phyloP scores from a whole-genome alignment of 2,329 filamentous ascomycete species.

The Aurifilum marmelostoma region DNA sequence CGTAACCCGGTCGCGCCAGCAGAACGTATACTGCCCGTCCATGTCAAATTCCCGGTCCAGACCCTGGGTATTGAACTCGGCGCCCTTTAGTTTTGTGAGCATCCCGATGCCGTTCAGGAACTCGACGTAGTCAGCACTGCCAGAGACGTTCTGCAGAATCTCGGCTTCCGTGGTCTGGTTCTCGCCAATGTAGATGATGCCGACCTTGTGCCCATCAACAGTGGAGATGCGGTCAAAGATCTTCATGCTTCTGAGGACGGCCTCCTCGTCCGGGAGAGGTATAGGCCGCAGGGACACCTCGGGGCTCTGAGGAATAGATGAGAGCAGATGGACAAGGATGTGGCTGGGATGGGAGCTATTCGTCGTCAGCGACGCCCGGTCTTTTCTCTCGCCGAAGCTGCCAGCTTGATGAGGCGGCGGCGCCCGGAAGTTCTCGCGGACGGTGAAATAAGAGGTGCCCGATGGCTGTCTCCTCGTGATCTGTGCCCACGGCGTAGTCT shows the following conservation, averaged over 20 bases:
- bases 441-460: conserved; percentile 62
- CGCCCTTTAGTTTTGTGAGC: conserved; percentile 77
- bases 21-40: conserved; percentile 87
- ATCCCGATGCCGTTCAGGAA: conserved; percentile 84
- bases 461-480: conserved; percentile 73
- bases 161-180: conserved; percentile 81
- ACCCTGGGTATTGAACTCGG: conserved; percentile 91
- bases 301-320: conserved; percentile 61
- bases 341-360: conserved; percentile 73
- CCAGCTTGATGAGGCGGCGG: conserved; percentile 60
- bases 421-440: conserved; percentile 62
- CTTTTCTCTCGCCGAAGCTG: conserved; percentile 51
- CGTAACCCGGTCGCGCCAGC: conserved; percentile 92
- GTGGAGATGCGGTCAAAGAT: conserved; percentile 86
- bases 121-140: conserved; percentile 84
- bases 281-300: conserved; percentile 69
- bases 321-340: conserved; percentile 69
- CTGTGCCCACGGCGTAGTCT: conserved; percentile 67
- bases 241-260: conserved; percentile 72
- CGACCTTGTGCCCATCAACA: conserved; percentile 93
- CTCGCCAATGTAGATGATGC: conserved; percentile 90
- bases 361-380: conserved; percentile 54
- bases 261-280: conserved; percentile 71
- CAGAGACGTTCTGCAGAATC: conserved; percentile 84
- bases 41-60: conserved; percentile 76